Evolutionary conservation across 768 basidiomycete genomes (phyloP), one percentile per base, ranked within the genome.

Genomic region (Tylopilus vinaceipallidus): DNA sequence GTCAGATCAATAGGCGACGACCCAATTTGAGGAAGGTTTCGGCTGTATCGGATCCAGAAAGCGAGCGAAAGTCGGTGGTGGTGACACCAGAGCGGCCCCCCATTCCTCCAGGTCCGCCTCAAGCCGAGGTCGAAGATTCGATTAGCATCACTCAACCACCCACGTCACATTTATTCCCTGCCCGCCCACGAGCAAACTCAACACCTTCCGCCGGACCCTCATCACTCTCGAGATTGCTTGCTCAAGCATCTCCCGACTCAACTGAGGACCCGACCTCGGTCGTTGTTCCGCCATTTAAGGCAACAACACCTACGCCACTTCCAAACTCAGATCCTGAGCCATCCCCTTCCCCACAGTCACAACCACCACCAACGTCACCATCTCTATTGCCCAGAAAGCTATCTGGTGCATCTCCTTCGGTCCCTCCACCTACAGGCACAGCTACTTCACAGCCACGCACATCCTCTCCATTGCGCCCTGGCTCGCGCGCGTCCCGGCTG

Each of bases 221-320:
- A 6, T 90, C 88, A 3, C 73, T 92, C 52, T 91, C 89, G 13
- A 80, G 87, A 23, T 71, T 92, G 4, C 73, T 91, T 20, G 89
- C 89, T 0, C 89, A 91, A 58, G 90, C 89, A 4, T 69, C 75
- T 17, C 62, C 73, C 20, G 65, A 67, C 22, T 34, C 42, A n/a
- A 14, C 47, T 33, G 79, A 84, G 58, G 58, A 57, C 20, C 34
- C 37, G 20, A 52, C 62, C 12, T 48, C 65, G 2, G 68, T 66
- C 11, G 62, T 50, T 27, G 35, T 62, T 54, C 50, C 62, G 38
- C 65, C 69, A 0, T 61, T 68, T 33, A 57, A 58, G 53, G 56
- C 54, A 43, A 63, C 62, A 49, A 61, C 63, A 6, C 68, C 71
- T 6, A 73, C 71, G 3, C 71, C 71, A 11, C 30, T 32, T 12